Evolutionary conservation across 2,329 filamentous ascomycete species (phyloP).

Genomic region (Curvularia lunata): DNA sequence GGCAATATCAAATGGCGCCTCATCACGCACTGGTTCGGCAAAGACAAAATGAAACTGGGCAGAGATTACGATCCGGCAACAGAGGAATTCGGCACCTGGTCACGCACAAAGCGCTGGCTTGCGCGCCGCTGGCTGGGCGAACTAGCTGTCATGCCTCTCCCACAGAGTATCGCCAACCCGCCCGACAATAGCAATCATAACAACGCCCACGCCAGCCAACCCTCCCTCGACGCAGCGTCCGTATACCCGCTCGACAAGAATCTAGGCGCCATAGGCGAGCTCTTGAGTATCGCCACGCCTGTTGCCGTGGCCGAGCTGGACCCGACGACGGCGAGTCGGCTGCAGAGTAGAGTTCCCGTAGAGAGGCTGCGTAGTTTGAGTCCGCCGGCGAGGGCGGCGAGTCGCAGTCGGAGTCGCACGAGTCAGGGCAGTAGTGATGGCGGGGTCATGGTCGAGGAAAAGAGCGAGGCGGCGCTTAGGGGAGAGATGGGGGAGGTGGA

Average conservation of each 20-base stretch:
- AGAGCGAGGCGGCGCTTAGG: slow-evolving; percentile 21
- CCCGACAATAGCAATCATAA: too few relatives aligned
- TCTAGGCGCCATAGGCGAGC: slow-evolving; percentile 41
- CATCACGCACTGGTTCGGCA: slow-evolving; percentile 55
- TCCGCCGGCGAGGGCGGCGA: slow-evolving; percentile 21
- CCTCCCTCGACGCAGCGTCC: background rate
- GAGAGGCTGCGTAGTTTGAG: slow-evolving; percentile 42
- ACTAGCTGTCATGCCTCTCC: slow-evolving; percentile 36
- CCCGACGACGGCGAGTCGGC: slow-evolving; percentile 40
- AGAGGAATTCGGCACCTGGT: slow-evolving; percentile 51
- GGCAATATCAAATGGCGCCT: slow-evolving; percentile 57
- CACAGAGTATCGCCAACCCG: background rate
- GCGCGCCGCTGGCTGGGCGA: slow-evolving; percentile 51
- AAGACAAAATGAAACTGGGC: slow-evolving; percentile 49
- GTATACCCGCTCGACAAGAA: slow-evolving; percentile 21
- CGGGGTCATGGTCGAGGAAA: slow-evolving; percentile 53
- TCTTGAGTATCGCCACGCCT: slow-evolving; percentile 45
- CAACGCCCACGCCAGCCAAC: background rate
- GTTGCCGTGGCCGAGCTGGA: slow-evolving; percentile 48
- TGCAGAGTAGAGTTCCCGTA: slow-evolving; percentile 28
- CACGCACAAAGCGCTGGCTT: slow-evolving; percentile 49
- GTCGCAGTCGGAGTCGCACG: slow-evolving; percentile 19
- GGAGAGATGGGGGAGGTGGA: background rate
- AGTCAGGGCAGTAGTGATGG: slow-evolving; percentile 30
- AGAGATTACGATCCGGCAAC: slow-evolving; percentile 40